phyloP scores from a whole-genome alignment of 2,329 filamentous ascomycete species.

The Fusarium duplospermum region DNA sequence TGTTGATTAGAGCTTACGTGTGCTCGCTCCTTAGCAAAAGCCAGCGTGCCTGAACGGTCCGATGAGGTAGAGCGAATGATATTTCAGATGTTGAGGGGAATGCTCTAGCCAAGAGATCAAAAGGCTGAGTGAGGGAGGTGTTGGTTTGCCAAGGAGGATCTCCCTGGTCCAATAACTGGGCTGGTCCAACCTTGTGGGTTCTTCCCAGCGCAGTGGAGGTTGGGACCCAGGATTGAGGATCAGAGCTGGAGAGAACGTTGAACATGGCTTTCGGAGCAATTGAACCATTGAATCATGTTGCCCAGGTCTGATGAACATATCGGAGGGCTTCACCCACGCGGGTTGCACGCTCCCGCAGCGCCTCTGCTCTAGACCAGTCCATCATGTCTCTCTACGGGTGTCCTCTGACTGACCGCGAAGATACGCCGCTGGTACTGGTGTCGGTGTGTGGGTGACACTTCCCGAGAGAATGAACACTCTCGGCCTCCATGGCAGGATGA shows the following conservation, averaged over 20 bases:
- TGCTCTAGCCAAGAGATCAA: constrained; percentile 1
- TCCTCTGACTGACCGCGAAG: not conserved
- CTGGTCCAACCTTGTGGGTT: constrained; percentile 5
- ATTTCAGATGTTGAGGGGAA: not conserved
- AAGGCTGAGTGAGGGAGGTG: not conserved
- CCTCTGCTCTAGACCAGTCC: constrained; percentile 2
- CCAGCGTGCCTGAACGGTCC: not conserved
- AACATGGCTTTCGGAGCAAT: not conserved
- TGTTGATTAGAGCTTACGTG: not conserved
- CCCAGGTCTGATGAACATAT: not conserved
- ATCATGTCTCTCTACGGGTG: constrained; percentile 11
- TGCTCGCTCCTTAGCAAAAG: not conserved
- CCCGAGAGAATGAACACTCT: not conserved
- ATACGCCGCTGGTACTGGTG: constrained; percentile 9
- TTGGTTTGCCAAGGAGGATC: constrained; percentile 3
- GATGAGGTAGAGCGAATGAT: not conserved
- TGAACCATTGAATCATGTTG: not conserved
- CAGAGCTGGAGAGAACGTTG: not conserved
- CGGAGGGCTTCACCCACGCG: constrained; percentile 9
- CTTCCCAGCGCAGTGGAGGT: not conserved
- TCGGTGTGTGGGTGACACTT: constrained; percentile 12
- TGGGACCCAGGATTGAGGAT: not conserved
- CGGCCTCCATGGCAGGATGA: constrained; percentile 18
- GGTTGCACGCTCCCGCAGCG: not conserved
- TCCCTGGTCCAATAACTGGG: not conserved